Percentiles rank a stretch among this genome's conserved stretches.
phyloP scores from a whole-genome alignment of 2,329 filamentous ascomycete genomes.

The Aspergillus ustus region DNA sequence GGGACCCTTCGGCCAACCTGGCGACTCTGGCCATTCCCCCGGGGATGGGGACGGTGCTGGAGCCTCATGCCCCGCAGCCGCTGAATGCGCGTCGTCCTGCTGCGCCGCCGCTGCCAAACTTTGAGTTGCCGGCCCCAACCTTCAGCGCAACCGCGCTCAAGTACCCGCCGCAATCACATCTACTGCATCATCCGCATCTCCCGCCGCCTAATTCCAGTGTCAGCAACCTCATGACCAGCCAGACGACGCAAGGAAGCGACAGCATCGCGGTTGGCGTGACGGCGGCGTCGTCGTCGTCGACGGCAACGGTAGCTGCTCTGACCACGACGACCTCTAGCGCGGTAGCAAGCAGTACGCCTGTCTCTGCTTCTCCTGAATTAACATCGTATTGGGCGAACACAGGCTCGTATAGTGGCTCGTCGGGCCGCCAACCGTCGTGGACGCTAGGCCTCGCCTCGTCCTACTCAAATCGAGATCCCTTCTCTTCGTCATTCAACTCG shows the following conservation, averaged over 20 bases:
- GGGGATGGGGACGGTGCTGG: constrained; percentile 66
- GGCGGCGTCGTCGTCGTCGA: not conserved
- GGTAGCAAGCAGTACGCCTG: constrained; percentile 58
- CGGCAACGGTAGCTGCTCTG: constrained; percentile 17
- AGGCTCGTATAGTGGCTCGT: constrained; percentile 59
- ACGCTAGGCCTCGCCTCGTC: constrained; percentile 44
- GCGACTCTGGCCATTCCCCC: constrained; percentile 65
- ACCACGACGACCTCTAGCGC: constrained; percentile 41
- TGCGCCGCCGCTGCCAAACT: constrained; percentile 69
- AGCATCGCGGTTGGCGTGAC: constrained; percentile 44
- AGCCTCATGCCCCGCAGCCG: constrained; percentile 58
- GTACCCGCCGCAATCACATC: constrained; percentile 35
- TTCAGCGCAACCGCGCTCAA: constrained; percentile 53
- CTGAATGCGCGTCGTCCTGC: constrained; percentile 74
- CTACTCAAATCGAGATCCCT: constrained; percentile 57
- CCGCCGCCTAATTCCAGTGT: constrained; percentile 59
- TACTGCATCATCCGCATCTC: constrained; percentile 36
- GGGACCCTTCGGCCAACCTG: constrained; percentile 59
- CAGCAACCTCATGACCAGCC: constrained; percentile 66
- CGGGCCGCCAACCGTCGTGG: constrained; percentile 52
- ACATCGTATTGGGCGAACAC: constrained; percentile 66
- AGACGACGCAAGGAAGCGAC: constrained; percentile 61
- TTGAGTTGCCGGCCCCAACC: constrained; percentile 68
- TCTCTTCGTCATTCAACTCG: constrained; percentile 61
- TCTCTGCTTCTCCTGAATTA: constrained; percentile 40